These are phyloP conservation scores for Sanghuangporus weigelae DNA, from an alignment of 1,284 basidiomycete species.

Conservation along the genomic window DNA sequence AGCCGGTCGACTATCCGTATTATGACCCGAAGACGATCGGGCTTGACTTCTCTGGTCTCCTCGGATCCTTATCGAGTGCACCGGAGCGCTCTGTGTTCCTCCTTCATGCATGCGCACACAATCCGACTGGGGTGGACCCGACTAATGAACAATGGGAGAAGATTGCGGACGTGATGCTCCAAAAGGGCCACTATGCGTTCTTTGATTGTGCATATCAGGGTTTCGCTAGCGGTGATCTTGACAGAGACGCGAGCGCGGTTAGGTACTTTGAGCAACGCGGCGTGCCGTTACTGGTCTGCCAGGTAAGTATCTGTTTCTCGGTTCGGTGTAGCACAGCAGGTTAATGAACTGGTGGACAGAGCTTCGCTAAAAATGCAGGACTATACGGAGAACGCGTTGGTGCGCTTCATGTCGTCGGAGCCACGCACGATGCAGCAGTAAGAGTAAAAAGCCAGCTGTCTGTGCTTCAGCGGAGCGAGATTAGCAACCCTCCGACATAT, in stretches of 20 bases:
- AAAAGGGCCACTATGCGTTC: constrained; percentile 83
- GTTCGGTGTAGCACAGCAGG: not conserved
- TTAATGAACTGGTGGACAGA: constrained; percentile 40
- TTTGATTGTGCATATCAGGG: constrained; percentile 97
- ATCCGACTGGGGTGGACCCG: constrained; percentile 95
- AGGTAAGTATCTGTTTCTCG: constrained; percentile 42
- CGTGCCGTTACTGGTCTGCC: constrained; percentile 82
- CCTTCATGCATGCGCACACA: constrained; percentile 92
- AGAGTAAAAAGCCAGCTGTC: constrained; percentile 82
- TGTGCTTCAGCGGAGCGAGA: constrained; percentile 85
- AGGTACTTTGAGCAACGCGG: constrained; percentile 69
- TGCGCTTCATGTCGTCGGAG: constrained; percentile 72
- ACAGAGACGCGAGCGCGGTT: constrained; percentile 72
- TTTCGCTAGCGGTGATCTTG: constrained; percentile 82
- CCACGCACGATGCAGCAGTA: constrained; percentile 57
- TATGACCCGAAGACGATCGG: constrained; percentile 89
- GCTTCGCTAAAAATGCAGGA: constrained; percentile 95
- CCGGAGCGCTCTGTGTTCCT: constrained; percentile 80
- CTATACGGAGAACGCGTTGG: constrained; percentile 90
- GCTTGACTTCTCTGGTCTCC: constrained; percentile 78
- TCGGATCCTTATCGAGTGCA: constrained; percentile 58
- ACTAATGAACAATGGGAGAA: constrained; percentile 84
- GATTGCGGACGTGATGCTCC: constrained; percentile 71
- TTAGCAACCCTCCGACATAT: constrained; percentile 88
- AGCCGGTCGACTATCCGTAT: constrained; percentile 81